Percentiles rank a stretch among this genome's conserved stretches.
Conservation (phyloP, 176 grass and related monocot species). For the Triticum urartu region DNA sequence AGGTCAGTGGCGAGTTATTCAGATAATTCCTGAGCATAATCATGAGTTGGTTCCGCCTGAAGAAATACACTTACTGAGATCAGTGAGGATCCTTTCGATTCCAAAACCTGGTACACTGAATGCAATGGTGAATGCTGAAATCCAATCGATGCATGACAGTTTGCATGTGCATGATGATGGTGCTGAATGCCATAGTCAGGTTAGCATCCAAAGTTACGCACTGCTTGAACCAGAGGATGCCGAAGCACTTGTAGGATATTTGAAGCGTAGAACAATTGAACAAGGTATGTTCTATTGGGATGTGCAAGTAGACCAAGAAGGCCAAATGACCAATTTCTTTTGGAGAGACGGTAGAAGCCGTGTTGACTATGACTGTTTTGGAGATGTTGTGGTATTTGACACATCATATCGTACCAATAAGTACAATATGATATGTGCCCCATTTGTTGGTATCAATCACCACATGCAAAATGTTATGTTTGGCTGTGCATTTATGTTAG, state of each 20-base stretch:
- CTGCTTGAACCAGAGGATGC: slow-evolving; percentile 63
- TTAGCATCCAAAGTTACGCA: slow-evolving; percentile 51
- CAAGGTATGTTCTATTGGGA: slow-evolving; percentile 80
- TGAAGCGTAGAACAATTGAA: slow-evolving; percentile 52
- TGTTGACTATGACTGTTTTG: slow-evolving; percentile 67
- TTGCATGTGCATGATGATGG: slow-evolving; percentile 47
- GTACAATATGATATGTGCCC: slow-evolving; percentile 67
- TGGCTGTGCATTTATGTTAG: slow-evolving; percentile 73
- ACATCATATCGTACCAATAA: slow-evolving; percentile 63
- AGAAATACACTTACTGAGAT: slow-evolving; percentile 74
- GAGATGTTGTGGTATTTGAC: slow-evolving; percentile 76
- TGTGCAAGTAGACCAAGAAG: slow-evolving; percentile 70
- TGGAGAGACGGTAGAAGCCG: slow-evolving; percentile 64
- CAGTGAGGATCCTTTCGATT: slow-evolving; percentile 71
- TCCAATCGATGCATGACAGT: slow-evolving; percentile 53
- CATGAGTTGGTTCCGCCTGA: slow-evolving; percentile 68
- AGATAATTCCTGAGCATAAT: slow-evolving; percentile 76
- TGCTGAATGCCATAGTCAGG: slow-evolving; percentile 41
- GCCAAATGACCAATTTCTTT: slow-evolving; percentile 61
- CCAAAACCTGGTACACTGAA: slow-evolving; percentile 66
- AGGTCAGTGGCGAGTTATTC: slow-evolving; percentile 73
- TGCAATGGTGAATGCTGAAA: slow-evolving; percentile 70
- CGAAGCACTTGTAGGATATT: slow-evolving; percentile 56
- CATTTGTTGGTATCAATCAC: slow-evolving; percentile 78
- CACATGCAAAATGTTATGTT: slow-evolving; percentile 66